Base-by-base conservation (phyloP, 768 basidiomycete genomes). In the Cyclocybe aegerita region DNA sequence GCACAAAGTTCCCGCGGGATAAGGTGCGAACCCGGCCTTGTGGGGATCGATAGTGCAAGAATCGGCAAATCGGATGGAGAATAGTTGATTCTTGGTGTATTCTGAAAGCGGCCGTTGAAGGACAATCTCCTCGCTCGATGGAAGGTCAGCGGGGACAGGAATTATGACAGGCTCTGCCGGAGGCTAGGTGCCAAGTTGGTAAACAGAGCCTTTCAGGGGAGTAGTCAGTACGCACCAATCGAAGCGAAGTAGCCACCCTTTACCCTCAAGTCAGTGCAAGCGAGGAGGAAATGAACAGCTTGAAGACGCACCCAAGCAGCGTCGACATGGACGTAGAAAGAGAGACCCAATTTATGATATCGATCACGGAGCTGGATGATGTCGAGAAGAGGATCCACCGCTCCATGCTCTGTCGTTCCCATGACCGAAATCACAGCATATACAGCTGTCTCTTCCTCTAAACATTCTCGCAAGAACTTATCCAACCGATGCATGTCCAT, bases 341-440 rank as follows among this genome's bases (percentile, higher is more conserved):
- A 56, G 11, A 56, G 31, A 1, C 58, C 58, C 8, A 39, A 43
- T 9, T 45, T 30, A 14, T 48, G 36, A 17, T 45, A 65, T 39
- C 64, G 59, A 5, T 65, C 48, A 3, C 74, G 69, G 3, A 76
- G 48, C 0, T 56, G 47, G 29, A 76, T 34, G 14, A 79, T 65
- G 39, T 73, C 56, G 23, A 61, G 58, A 10, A 79, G 54, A 0
- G 71, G 74, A 56, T 78, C 77, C 7, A 71, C 66, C 1, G 69
- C 68, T 30, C 76, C 77, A 38, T 78, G 65, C 54, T 76, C 73
- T 0, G 76, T 76, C 0, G 72, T 65, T 0, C 77, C 77, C 16
- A 77, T 70, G 43, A 75, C 66, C 1, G 66, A 69, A 8, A 78
- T 70, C 8, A 78, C 70, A 10, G 69, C 68, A 50, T 73, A 78